These are phyloP conservation scores for Penicillium nordicum DNA, from an alignment of 2,329 filamentous ascomycete species.

Conservation along the genomic window DNA sequence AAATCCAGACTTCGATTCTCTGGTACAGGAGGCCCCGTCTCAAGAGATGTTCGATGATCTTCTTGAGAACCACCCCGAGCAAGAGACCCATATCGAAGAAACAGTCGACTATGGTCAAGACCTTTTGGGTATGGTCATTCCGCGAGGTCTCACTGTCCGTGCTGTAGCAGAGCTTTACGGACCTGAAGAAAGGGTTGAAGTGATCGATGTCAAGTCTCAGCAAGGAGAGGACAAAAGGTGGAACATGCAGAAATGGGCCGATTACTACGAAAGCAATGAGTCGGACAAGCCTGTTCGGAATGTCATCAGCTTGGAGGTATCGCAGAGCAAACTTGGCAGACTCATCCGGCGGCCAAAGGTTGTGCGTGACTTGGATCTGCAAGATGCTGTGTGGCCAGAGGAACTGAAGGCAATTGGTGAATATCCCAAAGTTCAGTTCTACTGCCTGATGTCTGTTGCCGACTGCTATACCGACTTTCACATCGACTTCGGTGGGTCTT, in stretches of 20 bases:
- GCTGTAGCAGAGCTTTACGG: conserved; percentile 63
- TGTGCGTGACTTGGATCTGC: conserved; percentile 59
- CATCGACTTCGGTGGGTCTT: conserved; percentile 68
- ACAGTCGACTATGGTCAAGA: conserved; percentile 62
- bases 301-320: conserved; percentile 67
- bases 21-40: conserved; percentile 35
- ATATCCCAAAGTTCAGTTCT: conserved; percentile 64
- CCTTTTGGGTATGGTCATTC: conserved; percentile 65
- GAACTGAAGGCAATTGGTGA: conserved; percentile 54
- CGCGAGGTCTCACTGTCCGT: conserved; percentile 60
- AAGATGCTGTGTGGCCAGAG: conserved; percentile 51
- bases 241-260: conserved; percentile 64
- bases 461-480: conserved; percentile 71
- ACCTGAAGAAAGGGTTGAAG: conserved; percentile 59
- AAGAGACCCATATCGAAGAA: conserved; percentile 34
- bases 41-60: conserved; percentile 43
- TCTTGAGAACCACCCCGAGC: conserved; percentile 31
- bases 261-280: conserved; percentile 62
- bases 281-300: conserved; percentile 60
- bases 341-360: conserved; percentile 62
- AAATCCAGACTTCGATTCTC: conserved; percentile 24
- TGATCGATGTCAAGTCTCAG: conserved; percentile 68
- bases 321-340: conserved; percentile 59
- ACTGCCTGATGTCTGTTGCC: conserved; percentile 67
- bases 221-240: conserved; percentile 62